Evolutionary conservation across 1,284 basidiomycete genomes (phyloP).

Genomic region (Rhizopogon parksii): DNA sequence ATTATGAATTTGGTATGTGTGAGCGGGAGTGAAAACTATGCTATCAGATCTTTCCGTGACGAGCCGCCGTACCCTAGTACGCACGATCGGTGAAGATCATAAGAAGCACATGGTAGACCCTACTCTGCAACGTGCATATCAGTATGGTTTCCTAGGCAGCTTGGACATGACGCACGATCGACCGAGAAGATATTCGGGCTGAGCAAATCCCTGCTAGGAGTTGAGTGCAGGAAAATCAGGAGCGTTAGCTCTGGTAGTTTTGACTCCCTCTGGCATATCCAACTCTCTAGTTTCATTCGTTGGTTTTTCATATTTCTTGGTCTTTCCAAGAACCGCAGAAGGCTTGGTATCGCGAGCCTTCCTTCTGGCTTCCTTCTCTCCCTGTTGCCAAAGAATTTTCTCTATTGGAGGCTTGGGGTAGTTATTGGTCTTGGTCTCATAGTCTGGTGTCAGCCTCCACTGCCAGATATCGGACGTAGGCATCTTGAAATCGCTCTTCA

Average conservation of each 20-base stretch:
- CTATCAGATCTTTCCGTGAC: neutral
- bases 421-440: neutral
- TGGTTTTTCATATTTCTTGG: neutral
- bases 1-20: neutral
- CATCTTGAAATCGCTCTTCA: neutral
- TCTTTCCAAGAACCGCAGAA: neutral
- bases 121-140: neutral
- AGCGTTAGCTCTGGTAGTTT: neutral
- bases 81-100: neutral
- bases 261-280: neutral
- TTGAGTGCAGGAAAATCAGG: neutral
- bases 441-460: slow-evolving; percentile 1
- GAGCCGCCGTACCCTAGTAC: neutral
- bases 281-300: neutral
- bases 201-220: neutral
- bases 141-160: neutral
- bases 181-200: neutral
- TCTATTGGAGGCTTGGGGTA: slow-evolving; percentile 3
- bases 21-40: neutral
- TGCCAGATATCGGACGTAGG: neutral
- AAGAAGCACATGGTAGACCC: neutral
- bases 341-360: neutral
- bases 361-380: neutral
- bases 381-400: slow-evolving; percentile 1
- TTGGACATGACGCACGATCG: neutral